Evolutionary conservation across 2,329 filamentous ascomycete species (phyloP), one percentile per base, ranked within the genome.

Genomic region (Phialemoniopsis sp.): DNA sequence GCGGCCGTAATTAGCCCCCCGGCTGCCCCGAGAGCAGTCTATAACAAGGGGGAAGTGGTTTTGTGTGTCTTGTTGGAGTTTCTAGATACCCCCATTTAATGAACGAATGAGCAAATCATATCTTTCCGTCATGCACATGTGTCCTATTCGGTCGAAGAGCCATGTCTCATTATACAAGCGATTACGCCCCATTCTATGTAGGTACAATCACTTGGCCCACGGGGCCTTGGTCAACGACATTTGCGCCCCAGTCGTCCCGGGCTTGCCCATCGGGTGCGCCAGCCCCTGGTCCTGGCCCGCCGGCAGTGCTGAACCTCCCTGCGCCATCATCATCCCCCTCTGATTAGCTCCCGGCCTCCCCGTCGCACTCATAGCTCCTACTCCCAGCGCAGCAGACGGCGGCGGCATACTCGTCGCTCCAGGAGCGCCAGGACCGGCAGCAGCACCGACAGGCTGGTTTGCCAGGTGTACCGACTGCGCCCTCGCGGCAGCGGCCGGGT

Each of bases 401-500:
- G 10, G n/a, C 21, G 14, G 17, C 34, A 29, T 28, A 14, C 15
- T 39, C 30, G 17, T 28, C 5, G 29, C 37, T 29, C 40, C 35
- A 8, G 30, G 18, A 12, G 34, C 34, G 3, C 34, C 21, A 15
- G 33, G 35, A 13, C 14, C n/a, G 13, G 43, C 39, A 2, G 38
- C 41, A 4, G 40, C 15, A 7, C 46, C 41, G 30, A 44, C 9
- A 1, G 78, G 75, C 45, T 82, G 78, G 48, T 70, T 80, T 14
- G 64, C 61, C 54, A 79, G 68, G 58, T 87, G 82, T 1, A 76
- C 63, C 7, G 76, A 76, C 17, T 68, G 57, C 7, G 64, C 53
- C 1, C 73, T 72, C 2, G 59, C 49, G 2, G 61, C 49, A 2
- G 83, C 81, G 39, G 76, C 66, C 0, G 82, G 82, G 54, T 89